Base-by-base conservation (phyloP, 345 rosid species). In the Hypericum androsaemum region DNA sequence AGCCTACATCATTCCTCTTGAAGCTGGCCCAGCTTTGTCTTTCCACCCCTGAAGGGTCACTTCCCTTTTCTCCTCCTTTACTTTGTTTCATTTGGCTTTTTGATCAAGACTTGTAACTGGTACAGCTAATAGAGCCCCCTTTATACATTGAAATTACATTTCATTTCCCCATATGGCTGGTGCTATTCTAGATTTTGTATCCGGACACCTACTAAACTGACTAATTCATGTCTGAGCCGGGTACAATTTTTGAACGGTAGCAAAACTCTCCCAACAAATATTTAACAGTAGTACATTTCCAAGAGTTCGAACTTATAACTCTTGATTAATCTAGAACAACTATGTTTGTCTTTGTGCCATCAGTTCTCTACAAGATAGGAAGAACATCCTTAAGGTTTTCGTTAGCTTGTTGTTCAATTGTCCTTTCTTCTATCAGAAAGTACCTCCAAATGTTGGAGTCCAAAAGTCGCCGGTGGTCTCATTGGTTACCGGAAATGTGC, bases 11-110 rank as follows among this genome's bases (percentile, higher is more conserved):
- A 67, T 65, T 69, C 67, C 63, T 66, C 64, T 64, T 60, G 67
- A 37, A 60, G 64, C 59, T 76, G 79, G 71, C 62, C 80, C 70
- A 59, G 63, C 60, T 53, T 53, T 54, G 53, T 60, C 43, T 58
- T 22, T 52, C 58, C 67, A 67, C 58, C 65, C 64, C 52, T 64
- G 64, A 68, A 63, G 62, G 55, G 47, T 56, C 70, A 57, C 57
- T 59, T 56, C 52, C 58, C 54, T 63, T 41, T 56, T 45, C 37
- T 15, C 44, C 61, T 57, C 39, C 42, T 10, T 14, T 32, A n/a
- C 60, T 62, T 60, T 59, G 54, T 57, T 60, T 58, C 62, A 65
- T 70, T 72, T 61, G 51, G 59, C 74, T 58, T 71, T 79, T 73
- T 41, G 35, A 50, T 48, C 58, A 59, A 47, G 58, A 45, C 61